These are phyloP conservation scores for Jatropha podagrica DNA, from an alignment of 441 rosid genomes.

Conservation along the genomic window DNA sequence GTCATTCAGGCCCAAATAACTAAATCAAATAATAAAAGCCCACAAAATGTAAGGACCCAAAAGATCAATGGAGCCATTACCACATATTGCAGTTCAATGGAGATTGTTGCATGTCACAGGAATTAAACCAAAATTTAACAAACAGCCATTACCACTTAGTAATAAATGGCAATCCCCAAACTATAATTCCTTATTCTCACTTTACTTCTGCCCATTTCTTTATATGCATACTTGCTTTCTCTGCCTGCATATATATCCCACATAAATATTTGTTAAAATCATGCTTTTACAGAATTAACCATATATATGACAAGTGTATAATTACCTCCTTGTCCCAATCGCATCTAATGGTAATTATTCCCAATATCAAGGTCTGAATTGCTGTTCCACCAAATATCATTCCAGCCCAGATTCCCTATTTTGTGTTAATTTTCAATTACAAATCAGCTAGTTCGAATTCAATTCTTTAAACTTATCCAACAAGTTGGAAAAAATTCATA, in stretches of 20 bases:
- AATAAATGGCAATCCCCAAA: neutral
- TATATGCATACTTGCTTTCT: conserved; percentile 55
- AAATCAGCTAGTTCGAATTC: too few species aligned
- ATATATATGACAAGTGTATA: neutral
- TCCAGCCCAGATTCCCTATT: conserved; percentile 89
- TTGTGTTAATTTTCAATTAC: neutral
- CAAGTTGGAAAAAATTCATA: too few species aligned
- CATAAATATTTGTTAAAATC: neutral
- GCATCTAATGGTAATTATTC: conserved; percentile 56
- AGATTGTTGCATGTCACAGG: too few species aligned
- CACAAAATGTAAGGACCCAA: too few species aligned
- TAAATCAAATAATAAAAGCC: too few species aligned
- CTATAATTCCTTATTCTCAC: conserved; percentile 12
- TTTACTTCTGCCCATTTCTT: conserved; percentile 51
- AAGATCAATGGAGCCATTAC: too few species aligned
- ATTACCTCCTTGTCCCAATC: conserved; percentile 89
- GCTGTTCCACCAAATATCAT: conserved; percentile 94
- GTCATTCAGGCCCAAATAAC: too few species aligned
- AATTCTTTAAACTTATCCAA: too few species aligned
- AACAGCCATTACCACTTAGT: too few species aligned
- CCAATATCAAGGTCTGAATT: conserved; percentile 59
- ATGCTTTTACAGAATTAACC: neutral
- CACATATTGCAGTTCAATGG: too few species aligned
- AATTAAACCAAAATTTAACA: too few species aligned
- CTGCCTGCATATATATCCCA: conserved; percentile 46